Base-by-base conservation (phyloP, 768 basidiomycete species). In the Xanthoconium purpureum region DNA sequence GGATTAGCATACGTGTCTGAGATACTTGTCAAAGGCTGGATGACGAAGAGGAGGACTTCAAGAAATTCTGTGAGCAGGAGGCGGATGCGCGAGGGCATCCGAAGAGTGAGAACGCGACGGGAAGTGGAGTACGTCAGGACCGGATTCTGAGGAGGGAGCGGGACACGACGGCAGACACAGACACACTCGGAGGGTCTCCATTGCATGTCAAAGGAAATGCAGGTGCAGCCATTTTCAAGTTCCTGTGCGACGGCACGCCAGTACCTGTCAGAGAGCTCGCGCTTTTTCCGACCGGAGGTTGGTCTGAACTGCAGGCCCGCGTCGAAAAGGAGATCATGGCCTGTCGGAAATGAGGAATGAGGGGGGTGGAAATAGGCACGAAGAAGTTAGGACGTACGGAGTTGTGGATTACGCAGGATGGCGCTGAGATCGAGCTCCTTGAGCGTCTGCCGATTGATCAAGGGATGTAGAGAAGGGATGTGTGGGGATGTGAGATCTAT, bases 321-420 rank as follows among this genome's bases (percentile, higher is more conserved):
- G 60, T 96, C 94, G 61, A 95, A 94, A 62, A 95, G 82, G 57
- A 95, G 79, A 73, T 95, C 93, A 63, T 96, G 93, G 35, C 90
- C 90, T 92, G 64, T 53, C 55, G 40, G 51, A 52, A 13, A 50
- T 39, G 53, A 24, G 4, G 24, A 49, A 49, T 59, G 40, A 56
- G 54, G 7, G 30, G 18, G n/a, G 24, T 7, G 36, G 33, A 9
- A 18, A 13, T 1, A 7, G 11, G 43, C 3, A 48, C 5, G 55
- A 55, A 58, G 47, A 57, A 54, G 47, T 29, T 54, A 54, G 20
- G 39, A 87, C 87, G 75, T 74, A 91, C 94, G 89, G 56, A 96
- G 86, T 68, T 94, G 92, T 24, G 92, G 91, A 71, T 94, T 94
- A 47, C 89, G 84, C 54, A 96, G 78, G 63, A 96, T 94, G 51